These are phyloP conservation scores for Termitomyces titanicus DNA, from an alignment of 768 basidiomycete genomes.

Conservation along the genomic window DNA sequence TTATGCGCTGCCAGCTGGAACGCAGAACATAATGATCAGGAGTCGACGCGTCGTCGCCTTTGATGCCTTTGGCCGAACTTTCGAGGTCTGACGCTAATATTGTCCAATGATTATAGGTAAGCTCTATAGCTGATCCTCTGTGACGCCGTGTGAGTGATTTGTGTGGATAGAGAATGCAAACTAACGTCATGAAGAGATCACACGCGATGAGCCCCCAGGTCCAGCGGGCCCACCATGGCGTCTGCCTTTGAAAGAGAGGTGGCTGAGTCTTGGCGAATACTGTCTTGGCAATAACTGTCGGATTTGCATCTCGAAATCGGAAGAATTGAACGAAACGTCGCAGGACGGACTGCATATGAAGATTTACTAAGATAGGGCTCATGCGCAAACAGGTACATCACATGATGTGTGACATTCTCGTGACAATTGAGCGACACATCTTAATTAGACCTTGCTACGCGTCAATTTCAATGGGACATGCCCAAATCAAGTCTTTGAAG, in stretches of 20 bases:
- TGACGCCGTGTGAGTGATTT: neutral
- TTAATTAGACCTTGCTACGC: too few relatives aligned
- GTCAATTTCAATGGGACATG: too few relatives aligned
- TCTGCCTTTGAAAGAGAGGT: conserved; percentile 24
- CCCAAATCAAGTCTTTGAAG: too few relatives aligned
- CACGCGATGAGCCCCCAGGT: conserved; percentile 25
- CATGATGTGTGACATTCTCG: too few relatives aligned
- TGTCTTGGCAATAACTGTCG: conserved; percentile 1
- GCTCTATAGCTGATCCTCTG: conserved; percentile 28
- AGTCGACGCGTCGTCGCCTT: conserved; percentile 6
- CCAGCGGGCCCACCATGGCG: conserved; percentile 30
- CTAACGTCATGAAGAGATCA: conserved; percentile 30
- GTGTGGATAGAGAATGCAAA: neutral
- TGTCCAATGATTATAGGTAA: conserved; percentile 33
- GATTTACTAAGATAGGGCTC: too few relatives aligned
- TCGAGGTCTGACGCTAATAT: conserved; percentile 20
- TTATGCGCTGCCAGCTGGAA: conserved; percentile 31
- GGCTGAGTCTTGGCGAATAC: conserved; percentile 12
- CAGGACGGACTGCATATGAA: conserved; percentile 13
- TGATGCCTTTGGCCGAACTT: conserved; percentile 14
- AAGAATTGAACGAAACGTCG: conserved; percentile 10
- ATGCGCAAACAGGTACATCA: too few relatives aligned
- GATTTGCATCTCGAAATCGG: conserved; percentile 7
- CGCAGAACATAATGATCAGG: conserved; percentile 22
- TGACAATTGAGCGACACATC: too few relatives aligned